Conservation (phyloP, 306 rosid genomes). For the Dalbergia cultrata region DNA sequence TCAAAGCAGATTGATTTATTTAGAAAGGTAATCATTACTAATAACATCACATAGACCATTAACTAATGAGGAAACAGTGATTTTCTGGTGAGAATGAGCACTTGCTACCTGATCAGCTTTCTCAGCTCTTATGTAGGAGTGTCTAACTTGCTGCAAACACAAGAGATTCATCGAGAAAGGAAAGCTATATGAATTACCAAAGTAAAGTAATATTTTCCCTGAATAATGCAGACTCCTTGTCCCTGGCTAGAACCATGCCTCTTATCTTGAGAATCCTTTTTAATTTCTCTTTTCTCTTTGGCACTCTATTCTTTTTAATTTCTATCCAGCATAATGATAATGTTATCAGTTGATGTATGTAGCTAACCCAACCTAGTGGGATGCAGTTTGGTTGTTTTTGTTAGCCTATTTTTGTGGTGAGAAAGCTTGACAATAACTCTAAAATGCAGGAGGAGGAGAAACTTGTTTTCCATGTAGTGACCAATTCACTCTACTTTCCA, state of each 20-base stretch:
- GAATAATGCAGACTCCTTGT: slow-evolving; percentile 12
- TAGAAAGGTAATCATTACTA: not conserved
- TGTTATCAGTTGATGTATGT: slow-evolving; percentile 24
- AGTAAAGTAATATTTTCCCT: not conserved
- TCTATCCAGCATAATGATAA: not conserved
- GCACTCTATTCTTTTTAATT: not conserved
- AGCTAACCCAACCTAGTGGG: not conserved
- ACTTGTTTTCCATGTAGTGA: slow-evolving; percentile 90
- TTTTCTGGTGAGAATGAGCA: slow-evolving; percentile 12
- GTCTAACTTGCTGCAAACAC: slow-evolving; percentile 22
- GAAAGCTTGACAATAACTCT: slow-evolving; percentile 42
- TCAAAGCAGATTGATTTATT: not conserved
- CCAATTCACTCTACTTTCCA: slow-evolving; percentile 87
- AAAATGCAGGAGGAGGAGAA: slow-evolving; percentile 78
- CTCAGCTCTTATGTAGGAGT: not conserved
- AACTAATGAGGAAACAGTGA: slow-evolving; percentile 6
- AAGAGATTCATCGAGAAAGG: not conserved
- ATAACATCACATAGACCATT: not conserved
- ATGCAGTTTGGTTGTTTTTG: not conserved
- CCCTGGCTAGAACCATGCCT: slow-evolving; percentile 10
- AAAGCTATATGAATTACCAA: not conserved
- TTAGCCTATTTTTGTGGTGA: slow-evolving; percentile 20
- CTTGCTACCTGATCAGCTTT: slow-evolving; percentile 4
- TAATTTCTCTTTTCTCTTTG: too few species aligned
- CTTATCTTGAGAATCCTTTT: not conserved